phyloP scores from a whole-genome alignment of 352 stramenopile species.

The Globisporangium perplexum region DNA sequence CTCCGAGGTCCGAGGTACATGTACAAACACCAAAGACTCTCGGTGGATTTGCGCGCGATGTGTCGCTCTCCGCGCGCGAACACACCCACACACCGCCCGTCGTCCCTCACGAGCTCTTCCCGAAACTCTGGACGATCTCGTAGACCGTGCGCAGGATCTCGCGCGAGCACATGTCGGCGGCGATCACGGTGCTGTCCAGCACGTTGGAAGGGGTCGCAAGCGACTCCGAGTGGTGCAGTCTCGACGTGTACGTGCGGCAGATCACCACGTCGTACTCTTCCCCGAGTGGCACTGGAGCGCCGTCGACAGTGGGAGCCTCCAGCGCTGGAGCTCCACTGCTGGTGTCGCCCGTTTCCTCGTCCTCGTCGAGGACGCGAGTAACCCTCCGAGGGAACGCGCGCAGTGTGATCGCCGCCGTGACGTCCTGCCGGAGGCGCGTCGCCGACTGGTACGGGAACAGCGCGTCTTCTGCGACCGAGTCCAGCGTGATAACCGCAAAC shows the following conservation, averaged over 20 bases:
- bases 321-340: too few species aligned
- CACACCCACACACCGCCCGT: too few species aligned
- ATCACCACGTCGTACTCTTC: slow-evolving; percentile 6
- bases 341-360: not conserved
- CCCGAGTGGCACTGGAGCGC: not conserved
- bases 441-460: slow-evolving; percentile 12
- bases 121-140: slow-evolving; percentile 5
- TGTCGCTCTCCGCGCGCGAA: too few species aligned
- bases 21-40: too few species aligned
- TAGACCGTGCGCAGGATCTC: slow-evolving; percentile 15
- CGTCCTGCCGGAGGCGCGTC: slow-evolving; percentile 10
- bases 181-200: slow-evolving; percentile 3
- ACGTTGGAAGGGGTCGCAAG: slow-evolving; percentile 3
- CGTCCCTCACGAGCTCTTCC: too few species aligned
- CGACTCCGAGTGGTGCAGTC: slow-evolving; percentile 6
- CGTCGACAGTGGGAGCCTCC: not conserved
- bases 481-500: slow-evolving; percentile 2
- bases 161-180: slow-evolving; percentile 14
- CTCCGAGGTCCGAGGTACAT: too few species aligned
- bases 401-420: slow-evolving; percentile 2
- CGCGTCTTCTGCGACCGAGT: slow-evolving; percentile 13
- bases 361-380: not conserved
- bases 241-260: slow-evolving; percentile 7
- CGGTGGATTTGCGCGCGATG: too few species aligned
- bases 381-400: not conserved